These are phyloP conservation scores for Periconia macrospinosa DNA, from an alignment of 2,329 filamentous ascomycete genomes.

Conservation along the genomic window DNA sequence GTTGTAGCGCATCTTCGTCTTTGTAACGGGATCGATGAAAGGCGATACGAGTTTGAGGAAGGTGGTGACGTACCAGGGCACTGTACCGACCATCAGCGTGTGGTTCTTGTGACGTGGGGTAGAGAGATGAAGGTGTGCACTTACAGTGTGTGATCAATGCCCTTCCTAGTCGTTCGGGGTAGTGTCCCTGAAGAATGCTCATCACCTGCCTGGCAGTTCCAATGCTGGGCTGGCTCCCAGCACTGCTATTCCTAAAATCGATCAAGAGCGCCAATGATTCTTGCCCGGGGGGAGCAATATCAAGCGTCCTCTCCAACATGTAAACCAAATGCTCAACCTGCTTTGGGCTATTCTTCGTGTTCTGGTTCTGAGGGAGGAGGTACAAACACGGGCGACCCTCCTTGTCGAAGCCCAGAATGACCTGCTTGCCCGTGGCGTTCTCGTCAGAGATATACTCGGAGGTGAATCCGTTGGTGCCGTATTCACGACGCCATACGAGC, in stretches of 20 bases:
- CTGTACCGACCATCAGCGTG: constrained; percentile 46
- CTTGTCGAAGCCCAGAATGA: constrained; percentile 85
- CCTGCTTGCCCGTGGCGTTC: constrained; percentile 95
- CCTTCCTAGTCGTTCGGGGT: constrained; percentile 86
- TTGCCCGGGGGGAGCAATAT: constrained; percentile 83
- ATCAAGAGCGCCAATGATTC: constrained; percentile 86
- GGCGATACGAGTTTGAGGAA: constrained; percentile 97
- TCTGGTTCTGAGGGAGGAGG: constrained; percentile 85
- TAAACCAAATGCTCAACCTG: constrained; percentile 94
- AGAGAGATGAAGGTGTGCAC: constrained; percentile 28
- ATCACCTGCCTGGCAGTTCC: constrained; percentile 81
- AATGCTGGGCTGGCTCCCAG: constrained; percentile 74
- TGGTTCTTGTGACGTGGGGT: neutral
- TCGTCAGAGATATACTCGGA: constrained; percentile 88
- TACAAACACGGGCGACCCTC: constrained; percentile 86
- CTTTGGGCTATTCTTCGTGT: constrained; percentile 81
- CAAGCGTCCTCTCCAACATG: constrained; percentile 89
- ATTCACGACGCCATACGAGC: constrained; percentile 86
- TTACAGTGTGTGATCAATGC: constrained; percentile 86
- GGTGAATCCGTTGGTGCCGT: constrained; percentile 74
- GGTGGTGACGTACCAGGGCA: constrained; percentile 86
- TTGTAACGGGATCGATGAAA: constrained; percentile 93
- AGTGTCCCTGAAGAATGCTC: constrained; percentile 90
- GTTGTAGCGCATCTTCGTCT: constrained; percentile 97
- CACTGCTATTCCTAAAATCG: constrained; percentile 83